Percentiles rank a stretch among this genome's conserved stretches.
These are phyloP conservation scores for Eremothecium gossypii DNA, from an alignment of 1,139 yeast species.

Conservation along the genomic window DNA sequence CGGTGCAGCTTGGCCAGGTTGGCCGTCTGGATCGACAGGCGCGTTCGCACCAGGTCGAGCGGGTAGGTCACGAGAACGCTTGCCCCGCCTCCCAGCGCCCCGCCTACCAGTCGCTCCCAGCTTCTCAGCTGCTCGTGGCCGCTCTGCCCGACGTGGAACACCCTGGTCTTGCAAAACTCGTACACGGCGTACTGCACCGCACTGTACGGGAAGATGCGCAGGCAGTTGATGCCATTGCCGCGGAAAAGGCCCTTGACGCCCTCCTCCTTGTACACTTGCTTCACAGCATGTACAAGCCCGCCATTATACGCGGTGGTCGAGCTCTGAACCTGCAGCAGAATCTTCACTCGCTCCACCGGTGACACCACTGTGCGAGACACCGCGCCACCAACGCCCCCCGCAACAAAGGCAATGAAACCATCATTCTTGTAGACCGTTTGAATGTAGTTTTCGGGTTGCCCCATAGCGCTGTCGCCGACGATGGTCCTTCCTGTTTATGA, in stretches of 20 bases:
- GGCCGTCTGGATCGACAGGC: constrained; percentile 86
- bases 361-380: constrained; percentile 87
- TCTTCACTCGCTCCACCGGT: constrained; percentile 92
- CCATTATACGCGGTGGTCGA: constrained; percentile 44
- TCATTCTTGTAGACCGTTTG: constrained; percentile 32
- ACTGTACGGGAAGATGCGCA: constrained; percentile 84
- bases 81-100: constrained; percentile 72
- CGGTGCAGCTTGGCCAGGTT: constrained; percentile 44
- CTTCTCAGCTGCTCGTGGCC: constrained; percentile 34
- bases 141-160: constrained; percentile 31
- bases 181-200: constrained; percentile 91
- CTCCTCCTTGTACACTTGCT: constrained; percentile 78
- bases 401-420: constrained; percentile 53
- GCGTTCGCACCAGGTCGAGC: constrained; percentile 79
- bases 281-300: constrained; percentile 70
- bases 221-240: constrained; percentile 84
- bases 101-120: constrained; percentile 59
- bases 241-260: constrained; percentile 83
- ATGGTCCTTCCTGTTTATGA: no score
- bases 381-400: constrained; percentile 87
- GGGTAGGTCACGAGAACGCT: constrained; percentile 88
- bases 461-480: no score
- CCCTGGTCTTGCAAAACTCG: constrained; percentile 52
- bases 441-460: no score
- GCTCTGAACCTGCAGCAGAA: constrained; percentile 81